Base-by-base conservation (phyloP, 768 basidiomycete species). In the Kwoniella dejecticola region DNA sequence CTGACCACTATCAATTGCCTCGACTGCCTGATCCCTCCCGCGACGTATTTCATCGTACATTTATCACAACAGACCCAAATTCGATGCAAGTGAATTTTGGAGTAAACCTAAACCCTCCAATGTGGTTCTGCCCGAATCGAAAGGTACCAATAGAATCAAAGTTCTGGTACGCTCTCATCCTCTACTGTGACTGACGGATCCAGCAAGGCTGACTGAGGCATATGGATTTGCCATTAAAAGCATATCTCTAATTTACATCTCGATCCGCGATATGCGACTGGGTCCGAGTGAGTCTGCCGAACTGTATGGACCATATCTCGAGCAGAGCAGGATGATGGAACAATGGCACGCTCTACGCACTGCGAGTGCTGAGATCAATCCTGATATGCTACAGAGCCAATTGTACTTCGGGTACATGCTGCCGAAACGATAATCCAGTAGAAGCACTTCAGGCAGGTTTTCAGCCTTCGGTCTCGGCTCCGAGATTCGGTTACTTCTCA, bases 231-330 rank as follows among this genome's bases (percentile, higher is more conserved):
- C 21, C 11, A 3, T 15, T n/a, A n/a, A 30, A 15, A 64, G 59
- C 89, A 90, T 72, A 57, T 90, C 17, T 88, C 88, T 0, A 89
- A 90, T 70, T 81, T 88, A 58, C 89, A 89, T 74, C 77, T 90
- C 52, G 89, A 90, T 75, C 86, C 88, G 33, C 83, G 88, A 24
- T 89, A 84, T 69, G 82, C 86, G 23, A 89, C 84, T 24, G 85
- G 86, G 21, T 80, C 87, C 1, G 88, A 89, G 56, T 57, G 19
- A 57, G 56, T 48, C n/a, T n/a, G n/a, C n/a, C 17, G 2, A n/a
- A 11, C n/a, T n/a, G 15, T 21, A 5, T 11, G 17, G 12, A 52
- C 23, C 10, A 21, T 26, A 26, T 5, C 11, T 12, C 12, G 12
- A 49, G 13, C 21, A 12, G 12, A 12, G 31, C 52, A 40, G 36